Conservation (phyloP, 495 filamentous ascomycete genomes). For the Aspergillus indologenus region DNA sequence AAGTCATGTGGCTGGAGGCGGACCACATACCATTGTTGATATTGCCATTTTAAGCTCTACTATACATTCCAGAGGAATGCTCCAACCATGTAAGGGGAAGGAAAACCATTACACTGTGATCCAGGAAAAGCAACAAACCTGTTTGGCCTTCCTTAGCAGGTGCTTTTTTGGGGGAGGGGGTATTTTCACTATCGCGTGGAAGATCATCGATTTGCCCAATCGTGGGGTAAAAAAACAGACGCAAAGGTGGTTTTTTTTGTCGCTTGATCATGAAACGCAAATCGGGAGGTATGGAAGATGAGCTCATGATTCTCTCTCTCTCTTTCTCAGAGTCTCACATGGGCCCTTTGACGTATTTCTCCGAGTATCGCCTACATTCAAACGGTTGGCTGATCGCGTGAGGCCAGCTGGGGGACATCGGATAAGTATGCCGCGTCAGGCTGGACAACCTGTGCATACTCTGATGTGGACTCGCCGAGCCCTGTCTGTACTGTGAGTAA, state of each 20-base stretch:
- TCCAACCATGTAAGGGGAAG: slow-evolving; percentile 19
- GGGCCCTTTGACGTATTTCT: not conserved
- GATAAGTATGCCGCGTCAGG: too few relatives aligned
- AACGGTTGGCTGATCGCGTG: too few relatives aligned
- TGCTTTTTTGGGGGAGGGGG: too few relatives aligned
- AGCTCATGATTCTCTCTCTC: not conserved
- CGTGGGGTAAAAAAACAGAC: not conserved
- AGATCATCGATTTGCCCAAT: not conserved
- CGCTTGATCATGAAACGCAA: not conserved
- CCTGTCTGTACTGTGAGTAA: too few relatives aligned
- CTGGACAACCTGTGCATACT: too few relatives aligned
- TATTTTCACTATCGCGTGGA: not conserved
- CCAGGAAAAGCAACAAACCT: not conserved
- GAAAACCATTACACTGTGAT: not conserved
- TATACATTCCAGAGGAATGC: slow-evolving; percentile 17
- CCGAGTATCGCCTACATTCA: not conserved
- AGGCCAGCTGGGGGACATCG: too few relatives aligned
- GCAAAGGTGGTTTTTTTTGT: too few relatives aligned
- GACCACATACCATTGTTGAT: slow-evolving; percentile 19
- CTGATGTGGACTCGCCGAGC: too few relatives aligned
- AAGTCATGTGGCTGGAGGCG: not conserved
- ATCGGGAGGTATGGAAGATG: not conserved
- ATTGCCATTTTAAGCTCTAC: slow-evolving; percentile 19
- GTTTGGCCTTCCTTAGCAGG: not conserved
- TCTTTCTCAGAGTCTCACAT: not conserved